Evolutionary conservation across 75 land plant species (phyloP).

Genomic region (Azolla pinnata): DNA sequence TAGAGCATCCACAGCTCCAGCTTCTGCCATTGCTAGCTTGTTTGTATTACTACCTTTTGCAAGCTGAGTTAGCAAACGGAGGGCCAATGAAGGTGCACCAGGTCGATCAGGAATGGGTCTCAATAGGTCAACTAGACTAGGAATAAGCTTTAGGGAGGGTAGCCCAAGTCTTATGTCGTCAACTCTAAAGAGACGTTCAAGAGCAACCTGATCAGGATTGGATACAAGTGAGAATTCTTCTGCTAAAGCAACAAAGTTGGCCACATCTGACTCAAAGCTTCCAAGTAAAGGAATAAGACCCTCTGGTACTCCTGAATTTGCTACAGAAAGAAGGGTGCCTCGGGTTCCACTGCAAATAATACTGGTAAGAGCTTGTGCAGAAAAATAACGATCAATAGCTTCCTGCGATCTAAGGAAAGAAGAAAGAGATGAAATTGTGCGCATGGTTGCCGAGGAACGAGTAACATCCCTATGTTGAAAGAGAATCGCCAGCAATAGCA

Average conservation of each 20-base stretch:
- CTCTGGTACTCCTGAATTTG: conserved; percentile 37
- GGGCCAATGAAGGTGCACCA: conserved; percentile 39
- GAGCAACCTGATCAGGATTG: conserved; percentile 39
- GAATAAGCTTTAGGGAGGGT: conserved; percentile 42
- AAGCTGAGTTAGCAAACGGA: conserved; percentile 30
- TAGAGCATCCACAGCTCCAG: conserved; percentile 39
- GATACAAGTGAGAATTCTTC: conserved; percentile 31
- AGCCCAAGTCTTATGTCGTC: conserved; percentile 38
- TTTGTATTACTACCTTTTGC: conserved; percentile 33
- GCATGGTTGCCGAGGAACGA: conserved; percentile 67
- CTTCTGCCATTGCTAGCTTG: conserved; percentile 41
- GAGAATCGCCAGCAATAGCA: conserved; percentile 68
- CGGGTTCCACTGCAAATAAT: conserved; percentile 36
- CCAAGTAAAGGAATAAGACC: conserved; percentile 35
- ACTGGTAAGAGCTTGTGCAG: conserved; percentile 35
- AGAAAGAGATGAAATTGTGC: conserved; percentile 65
- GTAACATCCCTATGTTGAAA: conserved; percentile 93
- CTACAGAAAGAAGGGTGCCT: conserved; percentile 34
- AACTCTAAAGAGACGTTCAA: conserved; percentile 37
- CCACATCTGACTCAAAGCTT: conserved; percentile 26
- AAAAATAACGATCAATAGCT: conserved; percentile 21
- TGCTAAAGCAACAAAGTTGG: conserved; percentile 27
- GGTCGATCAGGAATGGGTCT: conserved; percentile 43
- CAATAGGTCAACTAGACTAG: conserved; percentile 32
- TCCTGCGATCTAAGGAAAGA: conserved; percentile 18